Percentiles rank a stretch among this genome's conserved stretches.
phyloP scores from a whole-genome alignment of 345 rosid species.

The Cardamine resedifolia region DNA sequence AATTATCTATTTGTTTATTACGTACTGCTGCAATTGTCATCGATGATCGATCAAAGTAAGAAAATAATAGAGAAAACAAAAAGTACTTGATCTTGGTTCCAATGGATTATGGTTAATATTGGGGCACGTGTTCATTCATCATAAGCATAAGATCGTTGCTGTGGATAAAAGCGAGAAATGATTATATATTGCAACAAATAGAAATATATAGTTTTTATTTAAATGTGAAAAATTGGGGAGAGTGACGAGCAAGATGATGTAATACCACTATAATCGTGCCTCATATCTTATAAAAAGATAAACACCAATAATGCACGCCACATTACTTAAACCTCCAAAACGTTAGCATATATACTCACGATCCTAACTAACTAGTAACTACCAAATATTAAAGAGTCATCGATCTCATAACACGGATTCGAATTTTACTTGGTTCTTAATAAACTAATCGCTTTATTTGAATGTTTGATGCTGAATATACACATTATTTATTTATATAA shows the following conservation, averaged over 20 bases:
- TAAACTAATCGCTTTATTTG: conserved; percentile 10
- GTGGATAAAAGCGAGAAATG: conserved; percentile 23
- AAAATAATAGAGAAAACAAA: background rate
- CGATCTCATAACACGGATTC: conserved; percentile 18
- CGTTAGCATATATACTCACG: conserved; percentile 14
- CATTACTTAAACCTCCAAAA: conserved; percentile 30
- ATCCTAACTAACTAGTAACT: conserved; percentile 34
- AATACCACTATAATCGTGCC: conserved; percentile 40
- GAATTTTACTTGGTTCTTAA: conserved; percentile 18
- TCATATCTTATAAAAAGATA: conserved; percentile 20
- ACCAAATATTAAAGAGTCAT: conserved; percentile 17
- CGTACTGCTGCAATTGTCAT: background rate
- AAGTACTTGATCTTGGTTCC: background rate
- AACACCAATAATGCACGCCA: conserved; percentile 39
- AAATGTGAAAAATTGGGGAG: conserved; percentile 17
- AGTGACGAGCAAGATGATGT: conserved; percentile 42
- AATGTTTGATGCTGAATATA: conserved; percentile 18
- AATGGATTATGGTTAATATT: background rate
- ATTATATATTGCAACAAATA: conserved; percentile 21
- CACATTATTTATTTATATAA: conserved; percentile 3
- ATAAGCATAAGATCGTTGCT: conserved; percentile 13
- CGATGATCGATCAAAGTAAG: conserved; percentile 1
- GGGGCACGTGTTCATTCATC: conserved; percentile 36
- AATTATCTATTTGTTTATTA: background rate
- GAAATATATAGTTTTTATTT: background rate